Evolutionary conservation across 2,329 filamentous ascomycete species (phyloP), one percentile per base, ranked within the genome.

Genomic region (Arthrobotrys conoides): DNA sequence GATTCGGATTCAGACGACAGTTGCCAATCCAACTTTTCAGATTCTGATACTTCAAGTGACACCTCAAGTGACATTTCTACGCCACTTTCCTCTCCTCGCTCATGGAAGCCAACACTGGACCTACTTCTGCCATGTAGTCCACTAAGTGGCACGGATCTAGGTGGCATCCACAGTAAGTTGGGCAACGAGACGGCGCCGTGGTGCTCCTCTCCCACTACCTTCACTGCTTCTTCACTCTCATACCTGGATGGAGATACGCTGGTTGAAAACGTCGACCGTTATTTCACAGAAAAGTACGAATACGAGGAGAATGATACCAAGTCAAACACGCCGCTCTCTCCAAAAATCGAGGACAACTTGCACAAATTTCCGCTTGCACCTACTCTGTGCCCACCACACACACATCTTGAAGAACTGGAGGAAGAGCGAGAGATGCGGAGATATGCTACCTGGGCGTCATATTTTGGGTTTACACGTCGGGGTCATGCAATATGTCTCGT

Each of bases 391-490:
- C 22, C 33, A 10, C 16, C 48, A 27, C 41, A 61, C 36, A 44
- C 36, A 61, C 14, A 30, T 16, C 12, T 33, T 5, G 57, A 27
- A 9, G 14, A 61, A 5, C 5, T 1, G 8, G 57, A 30, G 16
- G 61, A 68, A 5, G 53, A 53, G 12, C 18, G 14, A 63, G 63
- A 69, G 16, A 79, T 79, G 70, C 61, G 65, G 12, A 79, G 76
- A 55, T 53, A 75, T 61, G 64, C 51, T 18, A 73, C 64, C 1
- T 82, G 81, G 81, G 30, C 46, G 12, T 80, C 79, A 3, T 80
- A 81, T 38, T 82, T 82, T 53, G 65, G 55, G 8, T 82, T 82
- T 46, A 80, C 71, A 12, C 66, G 44, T 14, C 69, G 53, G n/a
- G 36, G 44, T 12, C 81, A 82, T 53, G 51, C 55, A 1, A 12